Evolutionary conservation across 768 basidiomycete species (phyloP), one percentile per base, ranked within the genome.

Genomic region (Solioccasus polychromus): DNA sequence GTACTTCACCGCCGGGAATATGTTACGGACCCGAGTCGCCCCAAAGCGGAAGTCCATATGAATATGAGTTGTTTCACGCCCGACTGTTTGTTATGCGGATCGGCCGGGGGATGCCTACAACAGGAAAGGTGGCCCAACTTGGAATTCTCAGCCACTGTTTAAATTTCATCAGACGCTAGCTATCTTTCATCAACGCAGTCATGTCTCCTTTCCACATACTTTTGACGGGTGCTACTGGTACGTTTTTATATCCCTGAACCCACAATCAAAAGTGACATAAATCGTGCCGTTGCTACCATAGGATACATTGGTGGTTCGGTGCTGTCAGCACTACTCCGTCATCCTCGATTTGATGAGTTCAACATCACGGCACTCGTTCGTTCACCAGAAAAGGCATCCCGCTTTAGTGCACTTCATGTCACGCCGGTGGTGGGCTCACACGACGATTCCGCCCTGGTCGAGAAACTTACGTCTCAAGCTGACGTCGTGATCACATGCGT

Each of bases 291-390:
- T 5, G 37, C 40, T 17, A 22, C 24, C 14, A 12, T 25, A 77
- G 79, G 79, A 6, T 83, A 81, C 58, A 76, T 80, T 35, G 78
- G 79, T 1, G 81, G 79, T 19, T 71, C 75, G 2, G 76, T 80
- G 22, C 68, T 82, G 4, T 48, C 67, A 2, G 71, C 67, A 28
- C 64, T 82, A 11, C 65, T 82, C 43, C 57, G 62, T 20, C 75
- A 79, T 50, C 68, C 72, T 10, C 65, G 64, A 20, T 54, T 67
- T 1, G 62, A 69, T 42, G 66, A 64, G 10, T 74, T 78, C 54
- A 57, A 70, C 2, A 71, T 75, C 45, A 76, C 72, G 2, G 64
- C 63, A 19, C 71, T 81, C 17, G 71, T 78, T 5, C 72, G 77
- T 40, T 69, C 69, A 18, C 35, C 62, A 14, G 62, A 62, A 6